Evolutionary conservation across 495 filamentous ascomycete genomes (phyloP), one percentile per base, ranked within the genome.

Genomic region (Astrothelium subdiscretum): DNA sequence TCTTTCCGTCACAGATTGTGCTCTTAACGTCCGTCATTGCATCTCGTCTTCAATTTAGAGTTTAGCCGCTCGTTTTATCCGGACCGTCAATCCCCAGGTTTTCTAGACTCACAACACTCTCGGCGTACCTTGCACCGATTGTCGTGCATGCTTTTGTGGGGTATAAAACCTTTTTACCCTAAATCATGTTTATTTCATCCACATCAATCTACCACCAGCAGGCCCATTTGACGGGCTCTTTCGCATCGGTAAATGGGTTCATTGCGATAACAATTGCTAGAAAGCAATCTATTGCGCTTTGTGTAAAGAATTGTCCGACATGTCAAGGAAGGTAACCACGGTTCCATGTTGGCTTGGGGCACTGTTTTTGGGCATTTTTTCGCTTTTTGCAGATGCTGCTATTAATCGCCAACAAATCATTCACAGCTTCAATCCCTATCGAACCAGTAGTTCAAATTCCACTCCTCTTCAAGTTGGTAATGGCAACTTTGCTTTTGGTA

Each of bases 401-500:
- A 48, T 48, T 20, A 20, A 48, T 2, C 43, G 43, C n/a, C 12
- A 66, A 24, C 42, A 62, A 11, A 61, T 70, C 22, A 61, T 70
- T 24, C 60, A 57, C 2, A 63, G 57, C 31, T 70, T 66, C 44
- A 70, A 68, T 59, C 66, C 65, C 20, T 32, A 48, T 18, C 60
- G 68, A 6, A 68, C 66, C 48, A 57, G 62, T 20, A 64, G 63
- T 35, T 31, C 65, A 27, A 63, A 66, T 26, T 70, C 71, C 20
- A 80, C 79, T 3, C 79, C 79, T 13, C 70, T 83, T 42, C 79
- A 80, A 69, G 77, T 81, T 0, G 79, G 78, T 35, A 81, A 81
- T 68, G 79, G 80, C 6, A 78, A 81, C 66, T 80, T 83, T 60
- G 79, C 79, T 58, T 82, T 81, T 63, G 79, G 79, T 27, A 76